A percentile compares a stretch with the other conserved stretches of the same genome.
Conservation (phyloP, 1,284 basidiomycete species). For the Pseudozyma flocculosa region DNA sequence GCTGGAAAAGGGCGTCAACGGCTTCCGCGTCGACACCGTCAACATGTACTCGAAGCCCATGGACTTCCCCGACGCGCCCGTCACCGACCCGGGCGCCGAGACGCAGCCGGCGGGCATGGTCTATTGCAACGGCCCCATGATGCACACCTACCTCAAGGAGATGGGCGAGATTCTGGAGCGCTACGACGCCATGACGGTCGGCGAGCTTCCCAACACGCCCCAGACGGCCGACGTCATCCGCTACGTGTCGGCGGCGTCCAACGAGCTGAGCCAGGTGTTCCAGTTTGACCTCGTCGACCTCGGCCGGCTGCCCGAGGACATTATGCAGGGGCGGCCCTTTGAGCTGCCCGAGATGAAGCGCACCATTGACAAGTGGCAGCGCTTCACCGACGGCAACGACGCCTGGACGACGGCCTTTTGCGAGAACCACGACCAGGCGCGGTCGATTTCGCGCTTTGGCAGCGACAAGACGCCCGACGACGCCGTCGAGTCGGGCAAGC, state of each 20-base stretch:
- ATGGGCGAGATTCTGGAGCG: constrained; percentile 62
- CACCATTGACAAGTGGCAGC: constrained; percentile 67
- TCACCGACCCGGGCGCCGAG: constrained; percentile 63
- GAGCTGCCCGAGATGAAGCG: constrained; percentile 66
- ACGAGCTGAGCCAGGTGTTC: constrained; percentile 67
- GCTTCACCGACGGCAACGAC: constrained; percentile 33
- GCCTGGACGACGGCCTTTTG: constrained; percentile 44
- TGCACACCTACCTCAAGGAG: constrained; percentile 71
- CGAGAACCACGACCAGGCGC: constrained; percentile 70
- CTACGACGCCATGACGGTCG: constrained; percentile 67
- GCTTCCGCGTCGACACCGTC: constrained; percentile 63
- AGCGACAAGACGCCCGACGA: constrained; percentile 66
- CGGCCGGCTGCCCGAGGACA: constrained; percentile 55
- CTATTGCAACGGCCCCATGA: constrained; percentile 54
- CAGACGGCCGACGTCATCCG: constrained; percentile 63
- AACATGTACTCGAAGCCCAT: constrained; percentile 53
- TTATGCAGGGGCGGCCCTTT: constrained; percentile 63
- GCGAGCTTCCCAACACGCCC: constrained; percentile 62
- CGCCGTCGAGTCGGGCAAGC: constrained; percentile 66
- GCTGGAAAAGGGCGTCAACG: constrained; percentile 72
- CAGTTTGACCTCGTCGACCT: constrained; percentile 69
- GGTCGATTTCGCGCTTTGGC: constrained; percentile 67
- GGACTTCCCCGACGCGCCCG: constrained; percentile 54
- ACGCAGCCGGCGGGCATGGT: constrained; percentile 65
- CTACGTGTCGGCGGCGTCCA: constrained; percentile 67